Conservation (phyloP, 305 asterid species). For the Plantago lanceolata region DNA sequence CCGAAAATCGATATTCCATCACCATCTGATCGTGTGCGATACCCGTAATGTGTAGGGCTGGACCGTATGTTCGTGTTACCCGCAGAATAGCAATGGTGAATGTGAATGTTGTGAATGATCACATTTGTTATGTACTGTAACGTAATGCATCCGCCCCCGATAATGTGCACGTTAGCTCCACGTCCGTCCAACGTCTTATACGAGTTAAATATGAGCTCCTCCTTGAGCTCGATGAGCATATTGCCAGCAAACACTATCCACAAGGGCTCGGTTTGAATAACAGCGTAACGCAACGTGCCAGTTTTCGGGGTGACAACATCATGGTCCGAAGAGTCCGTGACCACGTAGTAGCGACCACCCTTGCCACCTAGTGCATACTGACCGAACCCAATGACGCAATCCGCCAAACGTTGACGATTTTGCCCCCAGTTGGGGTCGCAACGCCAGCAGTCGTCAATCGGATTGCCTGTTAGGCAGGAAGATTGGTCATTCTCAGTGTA, state of each 20-base stretch:
- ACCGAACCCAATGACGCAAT: constrained; percentile 88
- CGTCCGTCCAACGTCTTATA: constrained; percentile 93
- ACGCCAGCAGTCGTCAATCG: constrained; percentile 96
- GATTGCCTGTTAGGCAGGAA: constrained; percentile 72
- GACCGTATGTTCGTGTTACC: constrained; percentile 75
- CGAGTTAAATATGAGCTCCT: constrained; percentile 89
- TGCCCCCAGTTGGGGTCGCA: constrained; percentile 84
- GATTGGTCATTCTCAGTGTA: constrained; percentile 40
- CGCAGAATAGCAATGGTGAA: constrained; percentile 70
- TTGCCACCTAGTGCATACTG: constrained; percentile 86
- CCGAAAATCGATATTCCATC: constrained; percentile 88
- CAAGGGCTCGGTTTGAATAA: constrained; percentile 78
- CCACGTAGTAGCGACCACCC: constrained; percentile 86
- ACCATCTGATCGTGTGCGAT: constrained; percentile 65
- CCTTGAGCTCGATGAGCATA: constrained; percentile 68
- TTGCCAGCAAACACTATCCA: constrained; percentile 82
- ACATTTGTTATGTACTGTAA: constrained; percentile 64
- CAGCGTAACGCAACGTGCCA: constrained; percentile 85
- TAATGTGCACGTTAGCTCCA: constrained; percentile 68
- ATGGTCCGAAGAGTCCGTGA: constrained; percentile 77
- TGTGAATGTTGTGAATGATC: constrained; percentile 75
- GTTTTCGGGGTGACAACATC: constrained; percentile 71
- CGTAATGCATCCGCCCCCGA: constrained; percentile 92
- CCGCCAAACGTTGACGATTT: constrained; percentile 84
- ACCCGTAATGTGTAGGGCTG: constrained; percentile 82